These are phyloP conservation scores for Eucalyptus tenuipes DNA, from an alignment of 345 rosid genomes.

Conservation along the genomic window DNA sequence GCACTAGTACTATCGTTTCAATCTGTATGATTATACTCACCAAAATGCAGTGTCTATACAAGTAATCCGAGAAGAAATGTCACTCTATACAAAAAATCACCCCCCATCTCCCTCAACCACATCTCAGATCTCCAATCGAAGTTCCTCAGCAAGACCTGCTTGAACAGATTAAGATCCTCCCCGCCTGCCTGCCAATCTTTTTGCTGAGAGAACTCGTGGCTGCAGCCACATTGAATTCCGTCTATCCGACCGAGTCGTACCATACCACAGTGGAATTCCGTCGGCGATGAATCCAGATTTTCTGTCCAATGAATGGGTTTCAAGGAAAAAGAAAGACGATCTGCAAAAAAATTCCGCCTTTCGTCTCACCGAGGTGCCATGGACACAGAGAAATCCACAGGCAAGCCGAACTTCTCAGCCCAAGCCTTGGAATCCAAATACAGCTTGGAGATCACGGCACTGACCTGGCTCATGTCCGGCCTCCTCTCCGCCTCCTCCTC, in stretches of 20 bases:
- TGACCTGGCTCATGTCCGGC: conserved; percentile 42
- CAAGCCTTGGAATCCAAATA: conserved; percentile 35
- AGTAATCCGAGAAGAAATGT: background rate
- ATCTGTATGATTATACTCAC: background rate
- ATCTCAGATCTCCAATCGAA: background rate
- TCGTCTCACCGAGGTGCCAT: conserved; percentile 35
- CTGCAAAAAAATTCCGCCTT: background rate
- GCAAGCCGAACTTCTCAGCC: conserved; percentile 22
- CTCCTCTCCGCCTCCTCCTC: conserved; percentile 26
- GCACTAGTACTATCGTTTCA: background rate
- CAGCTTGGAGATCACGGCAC: conserved; percentile 22
- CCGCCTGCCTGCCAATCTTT: background rate
- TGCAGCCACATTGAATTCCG: too few species aligned
- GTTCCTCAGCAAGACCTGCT: background rate
- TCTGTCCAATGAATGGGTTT: background rate
- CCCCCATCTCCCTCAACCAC: background rate
- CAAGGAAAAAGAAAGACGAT: background rate
- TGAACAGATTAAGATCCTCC: background rate
- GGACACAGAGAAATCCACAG: conserved; percentile 37
- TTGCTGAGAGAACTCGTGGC: background rate
- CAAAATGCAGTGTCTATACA: background rate
- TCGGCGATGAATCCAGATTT: background rate
- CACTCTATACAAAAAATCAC: background rate
- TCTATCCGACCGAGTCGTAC: background rate
- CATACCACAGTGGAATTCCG: background rate